Evolutionary conservation across 495 filamentous ascomycete species (phyloP), one percentile per base, ranked within the genome.

Genomic region (Penicillium egyptiacum): DNA sequence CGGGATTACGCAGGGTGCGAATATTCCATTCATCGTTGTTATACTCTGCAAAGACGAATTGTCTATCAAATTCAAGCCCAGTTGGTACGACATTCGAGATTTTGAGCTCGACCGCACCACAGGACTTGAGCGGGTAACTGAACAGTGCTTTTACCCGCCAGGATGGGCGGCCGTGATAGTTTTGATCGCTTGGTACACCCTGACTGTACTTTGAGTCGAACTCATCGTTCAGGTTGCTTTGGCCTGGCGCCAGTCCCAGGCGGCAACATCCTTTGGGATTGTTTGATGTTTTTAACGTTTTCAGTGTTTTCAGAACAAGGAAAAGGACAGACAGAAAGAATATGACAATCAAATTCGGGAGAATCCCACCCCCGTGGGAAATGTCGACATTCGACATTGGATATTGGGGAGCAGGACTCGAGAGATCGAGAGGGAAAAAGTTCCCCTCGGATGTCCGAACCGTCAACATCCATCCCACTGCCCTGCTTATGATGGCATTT

Each of bases 81-180:
- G 84, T 85, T 5, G 82, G 67, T 26, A 92, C 72, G 5, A 96
- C 80, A 48, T 85, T 83, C 42, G 83, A 85, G 50, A 77, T 64
- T 51, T 81, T 73, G 50, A 96, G 66, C 71, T 96, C 90, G 19
- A 96, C 84, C 14, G 87, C 89, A 58, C 80, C 77, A 68, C 92
- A 96, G 55, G 88, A 90, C 75, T 97, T 97, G 62, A 96, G 75
- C 0, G 93, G 93, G 68, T 92, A 96, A 40, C 90, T 86, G 76
- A 87, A 92, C 39, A 96, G 80, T 46, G 88, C 89, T 69, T 91
- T 91, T 61, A 97, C 77, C 20, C 67, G 79, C 81, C 81, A 87
- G 51, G 68, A 54, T 4, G 72, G 69, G 2, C 43, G 48, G 5
- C 64, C 66, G 11, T 59, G 54, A 10, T 65, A 53, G 10, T 56